Evolutionary conservation across 2,329 filamentous ascomycete species (phyloP), one percentile per base, ranked within the genome.

Genomic region (Spiromastix sp.): DNA sequence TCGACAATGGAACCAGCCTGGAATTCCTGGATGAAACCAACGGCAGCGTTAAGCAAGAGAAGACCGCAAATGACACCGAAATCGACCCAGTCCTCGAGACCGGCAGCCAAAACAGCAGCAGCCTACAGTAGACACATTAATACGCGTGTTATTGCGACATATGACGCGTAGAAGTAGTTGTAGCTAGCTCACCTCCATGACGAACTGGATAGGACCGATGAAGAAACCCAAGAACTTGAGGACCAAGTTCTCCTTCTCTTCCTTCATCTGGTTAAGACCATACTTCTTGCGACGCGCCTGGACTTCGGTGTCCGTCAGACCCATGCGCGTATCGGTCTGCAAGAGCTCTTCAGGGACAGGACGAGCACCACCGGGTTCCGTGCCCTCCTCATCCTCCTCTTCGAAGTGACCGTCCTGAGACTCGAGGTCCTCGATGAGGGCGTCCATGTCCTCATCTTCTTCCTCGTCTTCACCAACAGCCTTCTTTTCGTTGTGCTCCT

Each of bases 1-100:
- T 89, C 84, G 63, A 93, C 85, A 45, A 93, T 91, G 37, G 81
- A 87, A 56, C 83, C 85, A 42, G 85, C 85, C 63, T 93, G 84
- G 63, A 73, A 93, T 65, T 93, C 85, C 60, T 93, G 85, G 41
- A 87, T 68, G 63, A 93, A 93, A 64, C 85, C 85, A 44, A 93
- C 85, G 45, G 64, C 67, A 27, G 85, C 85, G 66, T 93, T 93
- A 45, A 93, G 80, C 46, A 93, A 59, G 7, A 93, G 72, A 33
- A 93, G 71, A 54, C 67, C 85, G 60, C 81, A 85, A 48, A 93
- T 93, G 54, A 93, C 85, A 70, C 84, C 85, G 54, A 93, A 89
- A 67, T 93, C 85, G 45, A 93, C 81, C 85, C 85, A 93, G 52
- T 91, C 82, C 61, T 82, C 63, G 27, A 93, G 75, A 76, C 82